Evolutionary conservation across 2,329 filamentous ascomycete genomes (phyloP), one percentile per base, ranked within the genome.

Genomic region (Hypoxylon rubiginosum): DNA sequence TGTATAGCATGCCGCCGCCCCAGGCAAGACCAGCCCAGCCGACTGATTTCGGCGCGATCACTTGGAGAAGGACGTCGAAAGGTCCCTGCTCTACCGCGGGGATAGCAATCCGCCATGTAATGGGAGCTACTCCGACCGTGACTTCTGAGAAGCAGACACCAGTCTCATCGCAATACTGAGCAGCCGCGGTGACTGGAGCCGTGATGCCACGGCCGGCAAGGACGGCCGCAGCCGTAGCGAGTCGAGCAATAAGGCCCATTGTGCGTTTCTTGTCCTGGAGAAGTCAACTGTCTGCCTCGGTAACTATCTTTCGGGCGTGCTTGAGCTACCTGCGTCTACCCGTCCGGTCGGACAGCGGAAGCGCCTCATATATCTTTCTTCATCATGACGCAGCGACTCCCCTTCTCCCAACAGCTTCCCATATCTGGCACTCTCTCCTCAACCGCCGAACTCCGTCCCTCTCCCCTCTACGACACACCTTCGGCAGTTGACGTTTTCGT

Each of bases 1-100:
- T 75, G 39, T 72, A 71, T 11, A 67, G 21, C 73, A 75, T 75
- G 28, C 71, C 69, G 13, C 73, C 73, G 46, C 73, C 73, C 73
- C 72, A 74, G 26, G 72, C 73, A 11, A 75, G 32, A 3, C 71
- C 73, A 1, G 73, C 70, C 73, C 73, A 75, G 15, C 71, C 73
- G 28, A 69, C 71, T 6, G 60, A 39, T 48, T 70, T 71, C 4
- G 73, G 73, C 26, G 73, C 73, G n/a, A 72, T 70, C 1, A 75
- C 52, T 62, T 75, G 73, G 24, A 75, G 58, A 1, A 75, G 70
- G 19, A 74, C 52, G 32, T 75, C 73, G 41, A 75, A 75, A 13
- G 73, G 72, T 0, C 66, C 72, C n/a, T 67, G n/a, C 9, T 66
- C 58, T 5, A 73, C 72, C 10, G 62, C 56, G 10, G 73, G 73